phyloP scores from a whole-genome alignment of 208 protist species.

The Acanthamoeba castellanii region DNA sequence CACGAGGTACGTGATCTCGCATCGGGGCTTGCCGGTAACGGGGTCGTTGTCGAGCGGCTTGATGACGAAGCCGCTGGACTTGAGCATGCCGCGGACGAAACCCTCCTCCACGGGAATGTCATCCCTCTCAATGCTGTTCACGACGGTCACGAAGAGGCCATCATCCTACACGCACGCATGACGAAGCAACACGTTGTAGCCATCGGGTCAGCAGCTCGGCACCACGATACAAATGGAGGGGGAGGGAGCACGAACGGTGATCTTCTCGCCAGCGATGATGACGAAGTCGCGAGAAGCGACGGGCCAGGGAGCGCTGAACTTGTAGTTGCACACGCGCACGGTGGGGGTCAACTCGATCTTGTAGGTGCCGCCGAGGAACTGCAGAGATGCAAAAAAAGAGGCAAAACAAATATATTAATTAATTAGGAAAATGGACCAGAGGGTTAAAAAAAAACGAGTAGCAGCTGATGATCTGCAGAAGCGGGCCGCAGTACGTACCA shows the following conservation, averaged over 20 bases:
- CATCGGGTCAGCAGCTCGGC: background rate
- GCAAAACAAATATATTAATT: background rate
- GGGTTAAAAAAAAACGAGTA: too few relatives aligned
- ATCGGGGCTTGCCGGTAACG: slow-evolving; percentile 7
- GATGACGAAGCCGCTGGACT: slow-evolving; percentile 61
- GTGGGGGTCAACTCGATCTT: slow-evolving; percentile 44
- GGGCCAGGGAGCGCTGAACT: slow-evolving; percentile 60
- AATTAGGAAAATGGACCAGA: background rate
- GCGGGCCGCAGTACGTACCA: background rate
- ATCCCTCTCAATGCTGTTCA: slow-evolving; percentile 44
- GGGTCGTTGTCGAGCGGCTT: slow-evolving; percentile 53
- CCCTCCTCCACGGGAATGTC: slow-evolving; percentile 46
- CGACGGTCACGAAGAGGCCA: slow-evolving; percentile 46
- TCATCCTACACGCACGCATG: background rate
- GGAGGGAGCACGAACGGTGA: background rate
- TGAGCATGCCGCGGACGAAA: slow-evolving; percentile 30
- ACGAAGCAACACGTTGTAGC: background rate
- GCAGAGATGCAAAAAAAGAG: background rate
- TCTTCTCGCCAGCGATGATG: slow-evolving; percentile 34
- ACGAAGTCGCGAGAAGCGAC: slow-evolving; percentile 38
- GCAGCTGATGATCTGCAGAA: background rate
- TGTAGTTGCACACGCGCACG: slow-evolving; percentile 42
- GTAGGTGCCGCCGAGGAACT: slow-evolving; percentile 44
- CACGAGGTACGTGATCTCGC: slow-evolving; percentile 50
- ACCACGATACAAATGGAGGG: background rate